Base-by-base conservation (phyloP, 208 protist genomes). In the Trypanosoma theileri region DNA sequence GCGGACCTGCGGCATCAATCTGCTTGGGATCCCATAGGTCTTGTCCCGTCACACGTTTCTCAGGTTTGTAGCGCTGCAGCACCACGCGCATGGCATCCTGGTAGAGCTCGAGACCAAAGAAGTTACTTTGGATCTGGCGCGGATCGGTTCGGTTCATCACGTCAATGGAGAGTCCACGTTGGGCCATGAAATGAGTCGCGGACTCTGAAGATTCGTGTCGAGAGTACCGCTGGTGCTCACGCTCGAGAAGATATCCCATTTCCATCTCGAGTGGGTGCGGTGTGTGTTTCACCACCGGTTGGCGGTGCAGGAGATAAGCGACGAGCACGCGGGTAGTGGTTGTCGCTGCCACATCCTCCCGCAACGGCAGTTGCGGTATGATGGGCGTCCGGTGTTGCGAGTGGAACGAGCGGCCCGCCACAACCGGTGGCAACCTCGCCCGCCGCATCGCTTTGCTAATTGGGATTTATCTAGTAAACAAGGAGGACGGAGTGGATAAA, bases 211-310 rank as follows among this genome's bases (percentile, higher is more conserved):
- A 61, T 57, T 90, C 81, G 67, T 95, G 89, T 17, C 89, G 82
- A 46, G 77, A 79, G 81, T 95, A 95, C 8, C 85, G 85, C 75
- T 88, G 80, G 62, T 92, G 89, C 73, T 95, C 84, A 16, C 86
- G 81, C 60, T 95, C 84, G 2, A 95, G 79, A 12, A 92, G 53
- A 56, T 82, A 91, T 54, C 72, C 51, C 77, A 92, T 86, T 68
- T 92, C 82, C 46, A 72, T 66, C 71, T 95, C 86, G 3, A 95
- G 67, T 0, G 89, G 89, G 61, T 95, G 89, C 11, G 79, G 85
- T 0, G 77, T 87, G 73, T 84, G 85, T 67, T 92, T 92, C 59
- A 95, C 86, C 17, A 91, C 73, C 55, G 83, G 89, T 19, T 81
- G 75, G 19, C 89, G 86, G 42, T 92, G 85, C 21, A 95, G 66